A percentile compares a stretch with the other conserved stretches of the same genome.
phyloP scores from a whole-genome alignment of 177 flowering plant genomes.

The Vitis hybrid region DNA sequence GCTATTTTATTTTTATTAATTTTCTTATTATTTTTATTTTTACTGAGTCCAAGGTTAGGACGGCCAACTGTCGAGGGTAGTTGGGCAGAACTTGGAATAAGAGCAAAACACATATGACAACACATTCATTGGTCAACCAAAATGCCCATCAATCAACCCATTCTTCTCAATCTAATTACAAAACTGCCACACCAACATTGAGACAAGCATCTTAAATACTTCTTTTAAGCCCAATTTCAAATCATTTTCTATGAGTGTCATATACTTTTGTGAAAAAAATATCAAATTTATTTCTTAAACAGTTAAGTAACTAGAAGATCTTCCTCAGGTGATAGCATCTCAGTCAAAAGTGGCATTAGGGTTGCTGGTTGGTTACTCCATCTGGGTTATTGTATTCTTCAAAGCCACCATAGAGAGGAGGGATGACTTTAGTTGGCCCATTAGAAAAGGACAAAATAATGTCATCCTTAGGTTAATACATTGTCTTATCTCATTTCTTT shows the following conservation, averaged over 20 bases:
- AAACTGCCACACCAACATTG: no score
- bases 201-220: no score
- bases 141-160: not conserved
- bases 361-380: not conserved
- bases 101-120: not conserved
- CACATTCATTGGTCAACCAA: not conserved
- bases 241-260: no score
- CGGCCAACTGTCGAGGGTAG: slow-evolving; percentile 23
- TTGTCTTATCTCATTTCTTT: no score
- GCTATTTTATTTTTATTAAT: no score
- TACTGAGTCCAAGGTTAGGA: slow-evolving; percentile 15
- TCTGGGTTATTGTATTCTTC: not conserved
- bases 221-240: no score
- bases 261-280: no score
- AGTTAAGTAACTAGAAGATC: no score
- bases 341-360: no score
- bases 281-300: no score
- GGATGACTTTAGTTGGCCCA: not conserved
- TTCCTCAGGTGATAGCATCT: no score
- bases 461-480: not conserved
- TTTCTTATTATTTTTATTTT: not conserved
- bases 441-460: not conserved
- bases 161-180: not conserved
- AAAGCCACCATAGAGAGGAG: not conserved
- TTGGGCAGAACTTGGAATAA: slow-evolving; percentile 9